Percentiles rank a stretch among this genome's conserved stretches.
phyloP scores from a whole-genome alignment of 768 basidiomycete species.

The Termitomyces sp. region DNA sequence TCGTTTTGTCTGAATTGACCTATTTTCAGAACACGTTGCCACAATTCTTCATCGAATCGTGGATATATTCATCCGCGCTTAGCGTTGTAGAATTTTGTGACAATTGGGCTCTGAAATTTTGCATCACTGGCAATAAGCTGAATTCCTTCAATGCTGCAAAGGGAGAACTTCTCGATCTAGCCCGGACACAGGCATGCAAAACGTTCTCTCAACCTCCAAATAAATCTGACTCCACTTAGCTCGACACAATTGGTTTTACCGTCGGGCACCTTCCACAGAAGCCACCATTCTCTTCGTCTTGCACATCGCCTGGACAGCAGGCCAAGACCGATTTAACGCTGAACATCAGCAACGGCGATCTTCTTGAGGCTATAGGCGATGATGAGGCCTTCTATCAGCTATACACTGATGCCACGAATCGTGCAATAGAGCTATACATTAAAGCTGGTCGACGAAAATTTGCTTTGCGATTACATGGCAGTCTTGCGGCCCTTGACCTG shows the following conservation, averaged over 20 bases:
- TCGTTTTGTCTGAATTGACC: not conserved
- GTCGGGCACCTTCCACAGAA: slow-evolving; percentile 68
- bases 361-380: slow-evolving; percentile 53
- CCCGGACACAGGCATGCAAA: slow-evolving; percentile 69
- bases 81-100: slow-evolving; percentile 80
- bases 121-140: slow-evolving; percentile 42
- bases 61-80: slow-evolving; percentile 88
- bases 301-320: slow-evolving; percentile 15
- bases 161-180: slow-evolving; percentile 89
- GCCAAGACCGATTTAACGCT: slow-evolving; percentile 19
- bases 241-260: slow-evolving; percentile 79
- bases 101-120: slow-evolving; percentile 52
- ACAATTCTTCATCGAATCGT: slow-evolving; percentile 80
- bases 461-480: slow-evolving; percentile 80
- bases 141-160: slow-evolving; percentile 66
- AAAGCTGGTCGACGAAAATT: slow-evolving; percentile 82
- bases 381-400: slow-evolving; percentile 67
- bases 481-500: slow-evolving; percentile 85
- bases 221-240: slow-evolving; percentile 35
- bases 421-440: slow-evolving; percentile 80
- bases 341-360: slow-evolving; percentile 54
- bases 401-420: slow-evolving; percentile 71
- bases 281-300: slow-evolving; percentile 23
- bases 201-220: not conserved
- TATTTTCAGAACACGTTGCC: slow-evolving; percentile 35